Evolutionary conservation across 2,329 filamentous ascomycete species (phyloP), one percentile per base, ranked within the genome.

Genomic region (Claviceps sp.): DNA sequence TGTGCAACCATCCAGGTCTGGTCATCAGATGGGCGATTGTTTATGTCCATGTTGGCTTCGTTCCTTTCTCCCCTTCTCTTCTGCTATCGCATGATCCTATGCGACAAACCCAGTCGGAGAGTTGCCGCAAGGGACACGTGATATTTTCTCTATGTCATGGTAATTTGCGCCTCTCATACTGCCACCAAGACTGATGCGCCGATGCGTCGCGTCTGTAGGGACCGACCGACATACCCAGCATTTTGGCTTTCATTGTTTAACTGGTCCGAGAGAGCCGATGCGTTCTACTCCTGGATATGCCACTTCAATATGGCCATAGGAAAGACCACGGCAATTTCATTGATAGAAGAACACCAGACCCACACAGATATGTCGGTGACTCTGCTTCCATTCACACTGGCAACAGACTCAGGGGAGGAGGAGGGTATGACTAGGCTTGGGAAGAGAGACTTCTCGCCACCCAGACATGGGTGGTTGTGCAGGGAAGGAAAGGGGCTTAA

Each of bases 401-500:
- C 40, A 41, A 55, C 50, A 34, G 37, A 46, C 49, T 51, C 49
- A 45, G 41, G 52, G 34, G 40, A 8, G 18, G 30, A 18, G 16
- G 24, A n/a, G 37, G 16, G 37, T 4, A 38, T 48, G 49, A 48
- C 34, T 53, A 49, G 45, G 26, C 20, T 37, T 42, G 13, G 40
- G 14, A 46, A 34, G 20, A 44, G 37, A 40, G 24, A 48, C 34
- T 40, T n/a, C n/a, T 47, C 34, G 42, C 34, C 34, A 45, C 42
- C 49, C 46, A 51, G 18, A 38, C 30, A 43, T 37, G 37, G 26
- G 20, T 24, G 16, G 41, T 14, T 40, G 44, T 40, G 37, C 16
- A 46, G 48, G 52, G 52, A 57, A 52, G 55, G 57, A 59, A 54
- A 57, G 47, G 58, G 30, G 55, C 57, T 55, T 60, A 59, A 58